These are phyloP conservation scores for Paramecium primaurelia DNA, from an alignment of 73 alveolate genomes.

Conservation along the genomic window DNA sequence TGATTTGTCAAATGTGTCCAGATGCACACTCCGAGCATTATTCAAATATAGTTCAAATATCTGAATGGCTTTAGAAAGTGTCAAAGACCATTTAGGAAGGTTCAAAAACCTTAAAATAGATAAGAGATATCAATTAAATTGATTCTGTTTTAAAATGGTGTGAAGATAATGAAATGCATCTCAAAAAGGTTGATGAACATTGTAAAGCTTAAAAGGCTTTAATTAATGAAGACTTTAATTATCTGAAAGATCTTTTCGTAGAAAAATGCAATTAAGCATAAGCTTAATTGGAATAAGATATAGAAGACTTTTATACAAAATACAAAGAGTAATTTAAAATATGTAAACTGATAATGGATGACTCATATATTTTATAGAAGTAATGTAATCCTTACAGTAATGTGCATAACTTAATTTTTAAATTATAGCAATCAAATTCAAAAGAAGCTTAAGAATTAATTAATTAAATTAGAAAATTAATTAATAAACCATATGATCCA, in stretches of 20 bases:
- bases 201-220: conserved; percentile 55
- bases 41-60: conserved; percentile 3
- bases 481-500: conserved; percentile 7
- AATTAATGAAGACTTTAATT: conserved; percentile 47
- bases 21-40: conserved; percentile 45
- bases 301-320: conserved; percentile 16
- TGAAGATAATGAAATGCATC: conserved; percentile 63
- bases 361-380: not conserved
- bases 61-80: conserved; percentile 6
- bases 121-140: conserved; percentile 18
- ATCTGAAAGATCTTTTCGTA: not conserved
- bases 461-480: not conserved
- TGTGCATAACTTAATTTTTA: not conserved
- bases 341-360: conserved; percentile 2
- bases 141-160: conserved; percentile 57
- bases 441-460: conserved; percentile 21
- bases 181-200: conserved; percentile 56
- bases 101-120: not conserved
- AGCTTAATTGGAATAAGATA: conserved; percentile 5
- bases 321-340: conserved; percentile 28
- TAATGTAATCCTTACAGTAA: not conserved
- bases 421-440: not conserved
- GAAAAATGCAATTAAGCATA: conserved; percentile 18
- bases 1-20: conserved; percentile 49
- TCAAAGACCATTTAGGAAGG: not conserved